These are phyloP conservation scores for Paramyrothecium roridum DNA, from an alignment of 2,329 filamentous ascomycete species.

Conservation along the genomic window DNA sequence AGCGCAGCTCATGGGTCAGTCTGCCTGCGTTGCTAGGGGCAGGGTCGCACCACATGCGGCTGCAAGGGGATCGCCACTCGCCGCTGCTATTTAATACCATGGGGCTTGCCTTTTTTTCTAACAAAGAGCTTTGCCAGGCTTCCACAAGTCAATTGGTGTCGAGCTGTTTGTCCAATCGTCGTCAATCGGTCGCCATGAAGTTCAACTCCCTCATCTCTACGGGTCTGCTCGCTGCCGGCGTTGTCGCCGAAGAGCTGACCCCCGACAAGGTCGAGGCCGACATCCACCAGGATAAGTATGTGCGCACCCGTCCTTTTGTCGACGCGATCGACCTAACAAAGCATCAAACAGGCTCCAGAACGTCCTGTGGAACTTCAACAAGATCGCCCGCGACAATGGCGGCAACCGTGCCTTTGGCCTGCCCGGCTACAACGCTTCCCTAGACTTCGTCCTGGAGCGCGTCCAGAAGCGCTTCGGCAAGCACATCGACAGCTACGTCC, in stretches of 20 bases:
- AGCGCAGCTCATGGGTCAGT: not conserved
- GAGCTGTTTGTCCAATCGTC: not conserved
- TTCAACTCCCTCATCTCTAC: slow-evolving; percentile 7
- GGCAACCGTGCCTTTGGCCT: slow-evolving; percentile 59
- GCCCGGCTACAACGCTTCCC: slow-evolving; percentile 55
- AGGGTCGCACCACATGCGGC: not conserved
- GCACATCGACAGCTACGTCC: slow-evolving; percentile 40
- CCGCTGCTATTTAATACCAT: not conserved
- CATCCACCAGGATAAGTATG: slow-evolving; percentile 34
- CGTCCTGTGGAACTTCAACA: slow-evolving; percentile 51
- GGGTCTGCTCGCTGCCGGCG: slow-evolving; percentile 8
- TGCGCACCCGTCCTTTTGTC: not conserved
- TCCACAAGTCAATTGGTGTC: not conserved
- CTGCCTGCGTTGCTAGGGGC: not conserved
- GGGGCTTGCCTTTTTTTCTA: not conserved
- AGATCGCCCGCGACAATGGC: slow-evolving; percentile 51
- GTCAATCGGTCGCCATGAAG: slow-evolving; percentile 12
- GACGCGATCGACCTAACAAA: too few species aligned
- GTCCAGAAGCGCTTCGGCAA: slow-evolving; percentile 32
- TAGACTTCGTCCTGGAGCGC: slow-evolving; percentile 53
- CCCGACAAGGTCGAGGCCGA: slow-evolving; percentile 36
- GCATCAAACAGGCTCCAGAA: slow-evolving; percentile 36
- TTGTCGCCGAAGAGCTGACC: slow-evolving; percentile 29
- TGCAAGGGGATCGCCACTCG: not conserved
- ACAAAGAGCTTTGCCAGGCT: not conserved